Conservation (phyloP, 257 asterid genomes). For the Jaltomata sinuosa region DNA sequence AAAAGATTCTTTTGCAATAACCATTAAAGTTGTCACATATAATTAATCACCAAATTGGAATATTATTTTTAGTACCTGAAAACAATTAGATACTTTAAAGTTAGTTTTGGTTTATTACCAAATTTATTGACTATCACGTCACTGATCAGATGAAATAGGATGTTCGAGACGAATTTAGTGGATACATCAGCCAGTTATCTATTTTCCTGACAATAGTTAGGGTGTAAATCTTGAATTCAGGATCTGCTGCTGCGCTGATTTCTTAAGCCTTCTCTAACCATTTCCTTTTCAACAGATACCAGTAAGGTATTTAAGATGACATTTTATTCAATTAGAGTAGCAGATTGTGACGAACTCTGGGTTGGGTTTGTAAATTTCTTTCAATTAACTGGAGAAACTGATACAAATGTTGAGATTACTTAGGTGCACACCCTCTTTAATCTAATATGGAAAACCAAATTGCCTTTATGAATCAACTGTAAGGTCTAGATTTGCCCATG, state of each 20-base stretch:
- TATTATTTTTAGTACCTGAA: not conserved
- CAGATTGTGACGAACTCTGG: not conserved
- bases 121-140: not conserved
- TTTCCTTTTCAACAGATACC: not conserved
- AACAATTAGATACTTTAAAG: not conserved
- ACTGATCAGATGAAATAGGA: not conserved
- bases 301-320: not conserved
- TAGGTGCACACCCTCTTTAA: not conserved
- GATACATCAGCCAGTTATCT: not conserved
- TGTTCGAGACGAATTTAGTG: not conserved
- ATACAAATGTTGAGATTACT: not conserved
- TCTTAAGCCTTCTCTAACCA: not conserved
- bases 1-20: not conserved
- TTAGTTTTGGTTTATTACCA: not conserved
- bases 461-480: not conserved
- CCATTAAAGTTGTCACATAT: not conserved
- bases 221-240: not conserved
- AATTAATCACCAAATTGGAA: not conserved
- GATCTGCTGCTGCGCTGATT: not conserved
- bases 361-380: not conserved
- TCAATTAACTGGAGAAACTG: not conserved
- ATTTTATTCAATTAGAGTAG: not conserved
- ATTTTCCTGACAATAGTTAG: not conserved
- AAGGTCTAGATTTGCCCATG: not conserved
- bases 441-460: not conserved